Evolutionary conservation across 2,329 filamentous ascomycete species (phyloP), one percentile per base, ranked within the genome.

Genomic region (Fusarium praegraminearum): DNA sequence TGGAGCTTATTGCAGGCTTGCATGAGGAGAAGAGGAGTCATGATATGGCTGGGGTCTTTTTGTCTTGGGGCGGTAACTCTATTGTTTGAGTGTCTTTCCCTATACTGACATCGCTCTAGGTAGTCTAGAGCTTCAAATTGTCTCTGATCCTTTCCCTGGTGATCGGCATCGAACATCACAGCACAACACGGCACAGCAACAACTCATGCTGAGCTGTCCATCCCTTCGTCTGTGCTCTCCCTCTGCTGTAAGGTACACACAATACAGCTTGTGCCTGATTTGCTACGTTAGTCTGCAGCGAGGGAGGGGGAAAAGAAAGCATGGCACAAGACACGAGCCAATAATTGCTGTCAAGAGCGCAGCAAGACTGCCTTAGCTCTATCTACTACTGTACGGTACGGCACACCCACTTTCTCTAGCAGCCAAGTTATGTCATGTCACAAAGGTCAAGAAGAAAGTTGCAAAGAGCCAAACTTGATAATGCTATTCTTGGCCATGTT

Each of bases 181-280:
- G 6, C 40, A 12, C 41, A 47, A 7, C 33, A n/a, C 45, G 38
- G 40, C 33, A 56, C 28, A 46, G 26, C 40, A 44, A 44, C 45
- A 38, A 50, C 32, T 36, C 49, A 50, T 38, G 28, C 44, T 63
- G 57, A 67, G 64, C 57, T 57, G 63, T 28, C 15, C 40, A 45
- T 32, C 41, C n/a, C 9, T 38, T 22, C 13, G 65, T 70, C 65
- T 58, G 66, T 69, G 66, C 66, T 65, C 55, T 67, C 32, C 43
- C 50, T 50, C 43, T 63, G 54, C 67, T 70, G 67, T 68, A 70
- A 70, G 67, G 67, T 70, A 70, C 67, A 53, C 28, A 35, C 22
- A n/a, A 40, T 47, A 16, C 57, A 64, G 47, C 53, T 60, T 61
- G 65, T 70, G 57, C 67, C 62, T 70, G 67, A 28, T 57, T 67